Percentiles rank a stretch among this genome's conserved stretches.
phyloP scores from a whole-genome alignment of 169 alveolate species.

The Cryptosporidium canis region DNA sequence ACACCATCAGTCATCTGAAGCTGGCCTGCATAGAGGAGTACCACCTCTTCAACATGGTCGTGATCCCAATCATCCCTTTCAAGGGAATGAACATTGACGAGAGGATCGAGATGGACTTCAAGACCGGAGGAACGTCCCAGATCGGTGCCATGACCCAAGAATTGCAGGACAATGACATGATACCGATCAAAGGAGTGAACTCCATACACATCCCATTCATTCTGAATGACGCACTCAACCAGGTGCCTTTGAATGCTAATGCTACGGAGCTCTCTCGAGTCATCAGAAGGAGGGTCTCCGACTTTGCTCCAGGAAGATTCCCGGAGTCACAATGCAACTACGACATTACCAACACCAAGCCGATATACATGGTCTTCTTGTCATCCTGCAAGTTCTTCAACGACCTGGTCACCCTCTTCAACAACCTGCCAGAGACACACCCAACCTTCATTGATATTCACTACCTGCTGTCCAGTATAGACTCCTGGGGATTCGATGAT shows the following conservation, averaged over 20 bases:
- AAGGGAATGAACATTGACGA: slow-evolving; percentile 22
- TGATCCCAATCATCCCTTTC: slow-evolving; percentile 46
- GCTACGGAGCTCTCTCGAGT: slow-evolving; percentile 26
- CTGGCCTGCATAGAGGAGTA: slow-evolving; percentile 46
- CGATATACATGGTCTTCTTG: slow-evolving; percentile 14
- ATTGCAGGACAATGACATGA: neutral
- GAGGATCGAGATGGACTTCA: slow-evolving; percentile 26
- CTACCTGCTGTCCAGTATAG: neutral
- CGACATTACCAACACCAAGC: slow-evolving; percentile 19
- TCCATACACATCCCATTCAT: slow-evolving; percentile 19
- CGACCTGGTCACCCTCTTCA: slow-evolving; percentile 4
- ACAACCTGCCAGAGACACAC: slow-evolving; percentile 33
- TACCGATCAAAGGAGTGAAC: neutral
- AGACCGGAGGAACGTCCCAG: neutral
- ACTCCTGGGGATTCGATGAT: slow-evolving; percentile 63
- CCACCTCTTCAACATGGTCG: slow-evolving; percentile 17
- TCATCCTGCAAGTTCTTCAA: slow-evolving; percentile 50
- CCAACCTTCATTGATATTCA: slow-evolving; percentile 24
- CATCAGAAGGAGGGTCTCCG: slow-evolving; percentile 20
- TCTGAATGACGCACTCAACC: slow-evolving; percentile 14
- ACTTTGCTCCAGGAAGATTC: slow-evolving; percentile 4
- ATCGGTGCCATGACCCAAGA: neutral
- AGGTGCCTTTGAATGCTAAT: slow-evolving; percentile 22
- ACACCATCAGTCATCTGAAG: slow-evolving; percentile 9
- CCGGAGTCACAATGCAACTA: slow-evolving; percentile 51